A percentile compares a stretch with the other conserved stretches of the same genome.
Conservation (phyloP, 2,329 filamentous ascomycete genomes). For the Stachybotrys chlorohalonatus region DNA sequence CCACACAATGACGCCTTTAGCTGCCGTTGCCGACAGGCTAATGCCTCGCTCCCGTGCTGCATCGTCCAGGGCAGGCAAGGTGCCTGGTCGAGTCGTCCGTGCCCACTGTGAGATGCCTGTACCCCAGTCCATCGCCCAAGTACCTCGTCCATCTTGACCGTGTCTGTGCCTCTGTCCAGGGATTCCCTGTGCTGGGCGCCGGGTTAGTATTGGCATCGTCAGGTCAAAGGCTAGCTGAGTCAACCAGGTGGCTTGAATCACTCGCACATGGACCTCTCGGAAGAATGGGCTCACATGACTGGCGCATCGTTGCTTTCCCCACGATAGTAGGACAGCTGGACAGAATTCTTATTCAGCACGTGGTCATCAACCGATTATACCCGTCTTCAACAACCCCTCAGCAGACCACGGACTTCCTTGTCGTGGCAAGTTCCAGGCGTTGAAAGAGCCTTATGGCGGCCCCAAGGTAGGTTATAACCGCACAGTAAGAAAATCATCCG, state of each 20-base stretch:
- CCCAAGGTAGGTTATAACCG: no score
- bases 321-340: no score
- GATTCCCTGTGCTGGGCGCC: no score
- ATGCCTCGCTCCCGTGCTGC: constrained; percentile 15
- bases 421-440: neutral
- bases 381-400: neutral
- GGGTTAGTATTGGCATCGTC: neutral
- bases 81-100: neutral
- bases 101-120: no score
- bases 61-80: constrained; percentile 3
- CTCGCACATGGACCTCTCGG: neutral
- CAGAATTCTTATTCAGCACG: no score
- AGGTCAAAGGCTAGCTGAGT: neutral
- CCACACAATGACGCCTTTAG: neutral
- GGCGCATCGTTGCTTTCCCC: no score
- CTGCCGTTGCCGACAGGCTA: constrained; percentile 8
- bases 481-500: no score
- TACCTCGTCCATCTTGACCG: no score
- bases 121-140: no score
- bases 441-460: neutral
- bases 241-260: neutral
- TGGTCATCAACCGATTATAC: neutral
- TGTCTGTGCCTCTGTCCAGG: no score
- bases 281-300: neutral
- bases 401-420: no score